These are phyloP conservation scores for Ceriops decandra DNA, from an alignment of 345 rosid species.

Conservation along the genomic window DNA sequence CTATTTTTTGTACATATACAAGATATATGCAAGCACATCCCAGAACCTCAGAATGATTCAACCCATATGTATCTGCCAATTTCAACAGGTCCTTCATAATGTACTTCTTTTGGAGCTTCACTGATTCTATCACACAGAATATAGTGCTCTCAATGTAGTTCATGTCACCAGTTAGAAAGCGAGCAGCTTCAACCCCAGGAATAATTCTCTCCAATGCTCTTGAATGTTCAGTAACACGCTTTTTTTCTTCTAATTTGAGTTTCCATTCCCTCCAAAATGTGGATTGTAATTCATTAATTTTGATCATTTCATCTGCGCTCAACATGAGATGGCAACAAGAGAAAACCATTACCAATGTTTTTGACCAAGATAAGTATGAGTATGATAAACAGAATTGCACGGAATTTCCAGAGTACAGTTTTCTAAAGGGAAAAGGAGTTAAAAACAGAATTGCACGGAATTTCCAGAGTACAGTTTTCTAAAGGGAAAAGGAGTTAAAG, in stretches of 20 bases:
- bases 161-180: conserved; percentile 73
- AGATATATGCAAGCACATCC: conserved; percentile 3
- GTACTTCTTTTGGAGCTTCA: conserved; percentile 70
- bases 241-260: conserved; percentile 82
- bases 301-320: conserved; percentile 65
- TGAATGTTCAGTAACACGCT: conserved; percentile 65
- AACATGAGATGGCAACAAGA: conserved; percentile 17
- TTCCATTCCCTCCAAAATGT: conserved; percentile 98
- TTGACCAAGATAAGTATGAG: neutral
- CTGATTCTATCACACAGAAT: conserved; percentile 62
- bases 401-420: neutral
- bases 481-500: neutral
- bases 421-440: neutral
- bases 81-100: conserved; percentile 58
- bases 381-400: conserved; percentile 1
- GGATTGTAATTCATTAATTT: conserved; percentile 75
- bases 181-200: conserved; percentile 80
- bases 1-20: conserved; percentile 1
- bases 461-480: neutral
- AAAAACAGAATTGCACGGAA: neutral
- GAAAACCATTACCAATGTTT: conserved; percentile 7
- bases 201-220: conserved; percentile 74
- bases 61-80: conserved; percentile 58
- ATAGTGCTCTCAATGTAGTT: conserved; percentile 53
- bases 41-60: conserved; percentile 64